A percentile compares a stretch with the other conserved stretches of the same genome.
phyloP scores from a whole-genome alignment of 345 rosid genomes.

The Acer campestre region DNA sequence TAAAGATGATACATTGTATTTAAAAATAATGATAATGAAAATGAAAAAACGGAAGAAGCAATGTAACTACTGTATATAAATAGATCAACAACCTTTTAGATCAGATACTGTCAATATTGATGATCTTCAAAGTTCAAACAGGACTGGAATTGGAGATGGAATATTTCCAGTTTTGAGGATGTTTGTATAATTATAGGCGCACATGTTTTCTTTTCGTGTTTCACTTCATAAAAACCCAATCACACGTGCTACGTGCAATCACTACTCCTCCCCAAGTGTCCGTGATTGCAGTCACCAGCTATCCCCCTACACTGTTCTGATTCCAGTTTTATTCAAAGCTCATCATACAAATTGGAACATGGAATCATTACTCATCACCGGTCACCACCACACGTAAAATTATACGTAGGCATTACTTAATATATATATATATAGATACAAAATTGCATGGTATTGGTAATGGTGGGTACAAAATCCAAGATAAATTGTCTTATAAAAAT shows the following conservation, averaged over 20 bases:
- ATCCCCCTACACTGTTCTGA: not conserved
- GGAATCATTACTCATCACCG: slow-evolving; percentile 30
- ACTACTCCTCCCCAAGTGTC: slow-evolving; percentile 16
- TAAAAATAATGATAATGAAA: too few species aligned
- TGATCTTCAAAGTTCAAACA: not conserved
- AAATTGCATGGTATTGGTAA: slow-evolving; percentile 2
- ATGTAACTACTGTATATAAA: not conserved
- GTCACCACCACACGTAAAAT: not conserved
- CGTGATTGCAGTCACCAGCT: slow-evolving; percentile 40
- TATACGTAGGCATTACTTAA: slow-evolving; percentile 20
- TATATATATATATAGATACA: not conserved
- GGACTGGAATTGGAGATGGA: not conserved
- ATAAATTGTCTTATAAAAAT: not conserved
- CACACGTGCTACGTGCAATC: slow-evolving; percentile 42
- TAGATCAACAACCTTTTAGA: not conserved
- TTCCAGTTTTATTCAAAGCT: slow-evolving; percentile 31
- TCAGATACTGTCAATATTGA: not conserved
- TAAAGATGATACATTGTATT: too few species aligned
- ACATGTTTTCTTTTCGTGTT: slow-evolving; percentile 5
- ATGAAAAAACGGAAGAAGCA: not conserved
- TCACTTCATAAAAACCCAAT: slow-evolving; percentile 12
- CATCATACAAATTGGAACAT: slow-evolving; percentile 36
- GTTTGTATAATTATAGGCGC: slow-evolving; percentile 23
- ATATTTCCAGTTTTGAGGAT: not conserved
- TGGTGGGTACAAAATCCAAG: slow-evolving; percentile 17